Evolutionary conservation across 176 grass and related monocot species (phyloP), one percentile per base, ranked within the genome.

Genomic region (Triticum turgidum): DNA sequence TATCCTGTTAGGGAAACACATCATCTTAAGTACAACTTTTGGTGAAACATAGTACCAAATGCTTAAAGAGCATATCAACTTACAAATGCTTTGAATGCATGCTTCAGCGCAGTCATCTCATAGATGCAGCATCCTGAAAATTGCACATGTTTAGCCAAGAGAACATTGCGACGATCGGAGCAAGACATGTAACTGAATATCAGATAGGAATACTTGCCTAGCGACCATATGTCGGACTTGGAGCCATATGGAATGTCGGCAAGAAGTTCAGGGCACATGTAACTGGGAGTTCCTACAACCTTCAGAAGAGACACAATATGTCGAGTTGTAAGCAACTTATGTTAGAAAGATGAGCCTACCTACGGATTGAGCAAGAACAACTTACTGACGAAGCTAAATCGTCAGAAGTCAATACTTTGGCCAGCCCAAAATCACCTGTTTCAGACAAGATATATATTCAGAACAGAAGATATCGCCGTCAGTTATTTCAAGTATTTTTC

Each of bases 201-300:
- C 39, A 44, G 41, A 44, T 70, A 45, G 9, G 58, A n/a, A 64
- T 72, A 52, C 38, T 84, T 81, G 95, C 96, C 96, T 85, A 95
- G 90, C 64, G 96, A 98, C 96, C 96, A 98, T 78, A 98, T 95
- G 81, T 98, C 96, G 88, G 96, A 98, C 80, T 98, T 98, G 69
- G 88, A 95, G 86, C 96, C 96, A 88, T 98, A 98, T 70, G 96
- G 96, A 81, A 98, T 94, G 69, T 98, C 96, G 82, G 93, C 93
- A 84, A 98, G 96, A 98, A 98, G 96, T 80, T 98, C 96, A 74
- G 96, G 96, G 88, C 96, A 98, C 96, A 98, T 98, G 84, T 98
- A 98, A 85, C 86, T 98, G 41, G 96, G 96, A 82, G 96, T 98
- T 84, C 96, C 96, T 17, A 98, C 96, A 92, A 98, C 93, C 96